Evolutionary conservation across 192 early-diverging fungal genomes (phyloP).

Genomic region (Phycomyces nitens): DNA sequence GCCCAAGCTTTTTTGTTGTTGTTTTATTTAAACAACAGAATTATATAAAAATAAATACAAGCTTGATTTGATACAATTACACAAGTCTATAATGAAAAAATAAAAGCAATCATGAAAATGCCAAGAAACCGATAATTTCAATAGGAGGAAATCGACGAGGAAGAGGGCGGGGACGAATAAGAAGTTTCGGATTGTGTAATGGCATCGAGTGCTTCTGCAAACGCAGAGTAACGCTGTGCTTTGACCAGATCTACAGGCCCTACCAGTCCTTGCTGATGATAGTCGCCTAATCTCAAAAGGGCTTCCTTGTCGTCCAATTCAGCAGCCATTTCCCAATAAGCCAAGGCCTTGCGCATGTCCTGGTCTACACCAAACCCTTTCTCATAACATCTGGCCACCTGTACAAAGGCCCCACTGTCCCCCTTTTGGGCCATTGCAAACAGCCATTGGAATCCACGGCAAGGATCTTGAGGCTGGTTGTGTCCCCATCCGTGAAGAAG

Average conservation of each 20-base stretch:
- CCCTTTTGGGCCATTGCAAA: conserved; percentile 18
- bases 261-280: conserved; percentile 22
- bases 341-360: conserved; percentile 17
- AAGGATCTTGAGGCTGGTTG: conserved; percentile 4
- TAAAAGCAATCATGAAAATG: too few relatives aligned
- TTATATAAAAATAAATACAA: neutral
- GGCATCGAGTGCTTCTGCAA: neutral
- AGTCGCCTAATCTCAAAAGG: conserved; percentile 6
- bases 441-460: conserved; percentile 15
- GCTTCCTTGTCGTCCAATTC: conserved; percentile 26
- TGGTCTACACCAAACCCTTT: conserved; percentile 20
- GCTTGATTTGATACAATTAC: too few relatives aligned
- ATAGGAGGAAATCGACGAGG: neutral
- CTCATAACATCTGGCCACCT: conserved; percentile 34
- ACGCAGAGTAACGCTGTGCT: neutral
- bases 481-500: conserved; percentile 32
- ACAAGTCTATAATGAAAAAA: too few relatives aligned
- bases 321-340: conserved; percentile 28
- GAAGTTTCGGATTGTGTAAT: neutral
- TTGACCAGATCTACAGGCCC: neutral
- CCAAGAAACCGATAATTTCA: neutral
- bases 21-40: neutral
- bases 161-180: neutral
- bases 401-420: conserved; percentile 19
- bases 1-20: neutral